Percentiles rank a stretch among this genome's conserved stretches.
Evolutionary conservation across 2,329 filamentous ascomycete species (phyloP).

Genomic region (Aspergillus felis): DNA sequence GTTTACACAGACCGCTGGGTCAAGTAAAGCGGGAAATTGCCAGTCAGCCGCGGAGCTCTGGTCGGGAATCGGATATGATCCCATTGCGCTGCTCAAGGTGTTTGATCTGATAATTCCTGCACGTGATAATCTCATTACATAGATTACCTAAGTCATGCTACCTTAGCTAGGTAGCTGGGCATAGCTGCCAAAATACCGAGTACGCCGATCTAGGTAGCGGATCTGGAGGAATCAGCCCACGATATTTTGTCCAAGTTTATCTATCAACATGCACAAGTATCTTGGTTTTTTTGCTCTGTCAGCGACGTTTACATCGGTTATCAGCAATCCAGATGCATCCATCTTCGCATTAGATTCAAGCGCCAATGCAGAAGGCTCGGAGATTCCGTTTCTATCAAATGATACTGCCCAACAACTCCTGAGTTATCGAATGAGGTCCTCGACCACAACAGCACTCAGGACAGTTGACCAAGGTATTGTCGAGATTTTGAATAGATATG

Average conservation of each 20-base stretch:
- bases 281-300: constrained; percentile 25
- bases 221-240: constrained; percentile 1
- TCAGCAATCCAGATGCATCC: constrained; percentile 16
- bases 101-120: background rate
- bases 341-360: constrained; percentile 30
- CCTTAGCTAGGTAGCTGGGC: background rate
- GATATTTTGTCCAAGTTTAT: background rate
- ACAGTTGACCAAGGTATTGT: constrained; percentile 49
- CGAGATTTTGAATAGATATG: constrained; percentile 58
- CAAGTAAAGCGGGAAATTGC: constrained; percentile 1
- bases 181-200: background rate
- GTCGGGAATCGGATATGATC: no score
- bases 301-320: constrained; percentile 21
- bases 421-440: constrained; percentile 47
- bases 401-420: constrained; percentile 37
- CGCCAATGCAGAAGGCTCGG: background rate
- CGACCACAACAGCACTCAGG: constrained; percentile 43
- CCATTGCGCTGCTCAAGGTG: background rate
- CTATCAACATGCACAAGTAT: constrained; percentile 23
- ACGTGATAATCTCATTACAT: background rate
- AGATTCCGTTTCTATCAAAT: constrained; percentile 15
- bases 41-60: background rate
- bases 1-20: background rate
- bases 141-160: background rate
- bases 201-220: background rate